Evolutionary conservation across 163 green algal species (phyloP), one percentile per base, ranked within the genome.

Genomic region (Prototheca wickerhamii): DNA sequence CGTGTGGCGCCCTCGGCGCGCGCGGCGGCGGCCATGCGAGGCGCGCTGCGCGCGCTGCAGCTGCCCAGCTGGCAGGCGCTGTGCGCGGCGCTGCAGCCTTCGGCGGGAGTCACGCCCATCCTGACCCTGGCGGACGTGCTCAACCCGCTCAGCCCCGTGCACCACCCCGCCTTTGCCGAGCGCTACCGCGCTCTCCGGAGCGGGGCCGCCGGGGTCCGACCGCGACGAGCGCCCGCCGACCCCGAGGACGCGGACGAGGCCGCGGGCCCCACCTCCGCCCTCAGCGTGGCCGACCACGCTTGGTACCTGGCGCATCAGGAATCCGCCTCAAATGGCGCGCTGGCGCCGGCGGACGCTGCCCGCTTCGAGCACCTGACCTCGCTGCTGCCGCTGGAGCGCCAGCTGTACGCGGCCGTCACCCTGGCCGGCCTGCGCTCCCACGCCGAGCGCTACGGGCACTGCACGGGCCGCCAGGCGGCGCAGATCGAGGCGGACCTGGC

Each of bases 221-320:
- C 37, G 10, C 10, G 10, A 53, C 25, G 63, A 51, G 56, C 63
- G 56, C 51, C 43, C 28, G 32, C 31, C 35, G 55, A 0, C n/a
- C 8, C 23, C 6, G n/a, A 5, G 8, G 26, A 18, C 34, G 51
- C 3, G 2, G 8, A 4, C 10, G 1, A 33, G 6, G 17, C 20
- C 26, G 25, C 25, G 25, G 25, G 34, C 7, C n/a, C 25, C 34
- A 17, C 6, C 23, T 59, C 30, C 26, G 34, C 1, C 10, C 44
- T 80, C 2, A 65, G 54, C 1, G 60, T 31, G n/a, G 50, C 60
- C 2, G 73, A 80, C 20, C 73, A 80, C 60, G 33, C 31, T 5
- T 80, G 64, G 64, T 78, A 61, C 55, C 57, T 78, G 18, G 58
- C 30, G 3, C 53, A 23, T 3, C 18, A 58, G n/a, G 64, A 53